Percentiles rank a stretch among this genome's conserved stretches.
phyloP scores from a whole-genome alignment of 2,329 filamentous ascomycete species.

The Myriangium duriaei region DNA sequence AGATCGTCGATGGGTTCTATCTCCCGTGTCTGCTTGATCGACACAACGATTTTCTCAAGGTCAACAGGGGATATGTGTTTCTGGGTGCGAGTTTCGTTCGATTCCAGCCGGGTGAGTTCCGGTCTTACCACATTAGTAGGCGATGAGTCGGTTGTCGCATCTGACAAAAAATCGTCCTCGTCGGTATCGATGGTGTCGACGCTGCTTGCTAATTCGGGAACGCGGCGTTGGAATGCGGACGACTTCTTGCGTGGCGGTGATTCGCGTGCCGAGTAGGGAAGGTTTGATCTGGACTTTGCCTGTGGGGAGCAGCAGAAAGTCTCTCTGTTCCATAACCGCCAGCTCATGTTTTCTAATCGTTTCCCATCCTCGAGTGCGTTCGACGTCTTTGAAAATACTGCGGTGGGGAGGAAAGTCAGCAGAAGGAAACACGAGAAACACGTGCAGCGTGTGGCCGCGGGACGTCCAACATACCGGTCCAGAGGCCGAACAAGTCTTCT shows the following conservation, averaged over 20 bases:
- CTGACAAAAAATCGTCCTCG: conserved; percentile 24
- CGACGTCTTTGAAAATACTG: conserved; percentile 78
- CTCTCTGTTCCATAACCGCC: conserved; percentile 90
- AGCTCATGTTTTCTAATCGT: conserved; percentile 86
- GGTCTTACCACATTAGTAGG: conserved; percentile 43
- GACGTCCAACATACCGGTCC: conserved; percentile 61
- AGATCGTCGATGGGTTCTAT: conserved; percentile 45
- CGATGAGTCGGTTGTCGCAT: conserved; percentile 31
- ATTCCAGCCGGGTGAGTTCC: conserved; percentile 58
- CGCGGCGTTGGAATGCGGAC: conserved; percentile 15
- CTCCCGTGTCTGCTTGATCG: conserved; percentile 72
- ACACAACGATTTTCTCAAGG: conserved; percentile 85
- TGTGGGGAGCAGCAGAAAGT: conserved; percentile 72
- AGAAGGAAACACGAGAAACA: conserved; percentile 1
- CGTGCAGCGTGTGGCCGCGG: conserved; percentile 1
- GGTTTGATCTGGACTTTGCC: conserved; percentile 23
- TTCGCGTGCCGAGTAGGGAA: conserved; percentile 14
- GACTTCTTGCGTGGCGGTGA: conserved; percentile 15
- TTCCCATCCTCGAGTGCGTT: conserved; percentile 88
- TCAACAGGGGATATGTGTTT: conserved; percentile 88
- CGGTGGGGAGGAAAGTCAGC: conserved; percentile 12
- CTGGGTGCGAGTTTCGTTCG: conserved; percentile 57
- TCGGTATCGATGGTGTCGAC: conserved; percentile 32
- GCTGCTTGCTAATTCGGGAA: conserved; percentile 36
- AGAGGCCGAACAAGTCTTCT: conserved; percentile 91